Percentiles rank a stretch among this genome's conserved stretches.
Conservation (phyloP, 108 stramenopile genomes). For the Licmophora abbreviata region DNA sequence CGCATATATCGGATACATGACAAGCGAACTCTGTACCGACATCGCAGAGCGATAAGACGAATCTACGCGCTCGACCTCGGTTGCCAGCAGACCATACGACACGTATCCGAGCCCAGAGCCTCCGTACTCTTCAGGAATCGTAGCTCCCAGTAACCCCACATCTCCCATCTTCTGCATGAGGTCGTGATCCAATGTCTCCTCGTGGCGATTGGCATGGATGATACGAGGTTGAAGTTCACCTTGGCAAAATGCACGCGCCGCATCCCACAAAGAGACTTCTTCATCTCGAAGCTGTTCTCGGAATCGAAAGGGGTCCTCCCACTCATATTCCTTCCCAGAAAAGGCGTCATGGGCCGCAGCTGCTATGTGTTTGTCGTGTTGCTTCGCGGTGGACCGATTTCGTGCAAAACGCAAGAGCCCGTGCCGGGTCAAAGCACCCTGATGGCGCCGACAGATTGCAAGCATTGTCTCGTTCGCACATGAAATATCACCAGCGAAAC, state of each 20-base stretch:
- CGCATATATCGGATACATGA: conserved; percentile 94
- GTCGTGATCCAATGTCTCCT: conserved; percentile 52
- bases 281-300: conserved; percentile 35
- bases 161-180: conserved; percentile 82
- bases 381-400: too few species aligned
- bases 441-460: too few species aligned
- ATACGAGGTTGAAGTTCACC: conserved; percentile 70
- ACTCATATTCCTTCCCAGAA: conserved; percentile 21
- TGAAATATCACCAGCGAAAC: too few species aligned
- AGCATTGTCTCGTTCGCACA: too few species aligned
- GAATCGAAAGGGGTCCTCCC: conserved; percentile 38
- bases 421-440: too few species aligned
- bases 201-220: conserved; percentile 79
- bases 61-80: conserved; percentile 86
- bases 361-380: too few species aligned
- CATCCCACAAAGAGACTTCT: conserved; percentile 37
- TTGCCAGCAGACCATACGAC: conserved; percentile 84
- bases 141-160: conserved; percentile 87
- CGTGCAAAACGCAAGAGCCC: too few species aligned
- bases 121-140: conserved; percentile 81
- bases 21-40: conserved; percentile 88
- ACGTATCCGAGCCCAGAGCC: conserved; percentile 81
- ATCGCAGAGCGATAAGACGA: conserved; percentile 87
- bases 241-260: conserved; percentile 73
- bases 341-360: conserved; percentile 24